Evolutionary conservation across 139 green algal genomes (phyloP), one percentile per base, ranked within the genome.

Genomic region (Pleodorina starrii): DNA sequence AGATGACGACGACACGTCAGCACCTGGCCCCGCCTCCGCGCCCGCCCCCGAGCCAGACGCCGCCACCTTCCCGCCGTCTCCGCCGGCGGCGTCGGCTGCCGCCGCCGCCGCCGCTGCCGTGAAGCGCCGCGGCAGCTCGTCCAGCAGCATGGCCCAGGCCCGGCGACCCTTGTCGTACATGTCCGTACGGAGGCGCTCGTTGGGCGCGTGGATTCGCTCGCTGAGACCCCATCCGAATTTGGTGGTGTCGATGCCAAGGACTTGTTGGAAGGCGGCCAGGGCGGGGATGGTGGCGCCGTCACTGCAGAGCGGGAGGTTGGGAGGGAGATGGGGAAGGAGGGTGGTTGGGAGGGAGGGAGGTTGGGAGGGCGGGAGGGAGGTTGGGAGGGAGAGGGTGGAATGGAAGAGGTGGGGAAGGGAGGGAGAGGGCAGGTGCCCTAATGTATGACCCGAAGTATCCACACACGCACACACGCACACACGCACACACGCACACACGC

Each of bases 241-340:
- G 4, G 93, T 96, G 57, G 89, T 91, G 44, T 90, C 69, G 1
- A 95, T 36, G 14, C 76, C 87, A 10, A 97, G 83, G 2, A 89
- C 16, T 63, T 92, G 48, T 46, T 95, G 85, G 59, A 97, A 93
- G 32, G 89, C 51, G 0, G 95, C 90, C 48, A 95, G 84, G 0
- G 95, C 95, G 7, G 95, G 95, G 48, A 97, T 97, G 80, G 90
- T 97, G 16, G 91, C 94, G 54, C 94, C 93, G 43, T 93, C 89
- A 50, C 86, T 90, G 83, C 0, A 57, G 11, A 29, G 25, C 51
- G 4, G n/a, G n/a, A n/a, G 29, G 23, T 7, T 57, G 36, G 5
- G 38, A 76, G 32, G 32, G 38, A 76, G 68, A 10, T 25, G 35
- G 35, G 68, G 29, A 46, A 17, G 57, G 57, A 78, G 1, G 7